Base-by-base conservation (phyloP, 805 yeast species). In the Metschnikowia kofuensis region DNA sequence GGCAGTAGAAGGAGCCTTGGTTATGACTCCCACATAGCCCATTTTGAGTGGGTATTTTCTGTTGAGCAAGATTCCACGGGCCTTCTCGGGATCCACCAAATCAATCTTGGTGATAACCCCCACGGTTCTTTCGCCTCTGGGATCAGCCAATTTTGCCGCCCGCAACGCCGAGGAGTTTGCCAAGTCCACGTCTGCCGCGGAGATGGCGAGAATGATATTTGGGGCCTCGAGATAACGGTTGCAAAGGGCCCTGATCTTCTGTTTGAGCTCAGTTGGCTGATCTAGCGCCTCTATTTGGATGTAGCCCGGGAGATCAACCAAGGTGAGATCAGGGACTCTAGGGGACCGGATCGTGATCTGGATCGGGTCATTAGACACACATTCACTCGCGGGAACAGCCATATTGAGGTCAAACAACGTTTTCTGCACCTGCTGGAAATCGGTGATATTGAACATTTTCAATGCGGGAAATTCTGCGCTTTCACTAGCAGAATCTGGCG, bases 11-110 rank as follows among this genome's bases (percentile, higher is more conserved):
- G 94, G 96, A 0, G 87, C 78, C 55, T 82, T 87, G 1, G 97
- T 88, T 15, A 95, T 85, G n/a, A 95, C 98, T 49, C 99, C 99
- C 16, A 94, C 98, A 64, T 94, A 94, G 0, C 99, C 99, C 96
- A 94, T 88, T 59, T 79, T 83, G 52, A 94, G 72, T 0, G 99
- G 98, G 61, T 95, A 95, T 60, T 84, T 87, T 54, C 78, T 82
- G 67, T 92, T 92, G 29, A 79, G 76, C 51, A 94, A 71, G 16
- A 88, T 79, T 7, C 71, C 74, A 42, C 80, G 78, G 0, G 96
- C 99, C 13, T 75, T 67, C 40, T 77, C 78, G 0, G 97, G 86
- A 26, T 84, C 87, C 2, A 95, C 96, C 45, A 94, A 75, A 68
- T 94, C 99, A 65, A 95, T 67, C 64, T 94, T 94, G 4, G 99